Base-by-base conservation (phyloP, 371 early-diverging fungal species). In the Basidiobolus meristosporus region DNA sequence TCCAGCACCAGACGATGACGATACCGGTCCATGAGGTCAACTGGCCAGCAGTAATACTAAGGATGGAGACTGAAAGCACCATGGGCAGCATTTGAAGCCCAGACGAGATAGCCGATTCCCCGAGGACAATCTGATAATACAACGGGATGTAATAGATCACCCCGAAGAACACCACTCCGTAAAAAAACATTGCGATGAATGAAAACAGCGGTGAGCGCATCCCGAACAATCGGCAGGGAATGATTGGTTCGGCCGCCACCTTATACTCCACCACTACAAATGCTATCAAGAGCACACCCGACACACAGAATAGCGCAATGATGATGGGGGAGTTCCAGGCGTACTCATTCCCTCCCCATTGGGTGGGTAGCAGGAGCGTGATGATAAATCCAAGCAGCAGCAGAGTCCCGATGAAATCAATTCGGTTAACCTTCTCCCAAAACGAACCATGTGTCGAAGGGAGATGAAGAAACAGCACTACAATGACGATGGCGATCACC, bases 61-160 rank as follows among this genome's bases (percentile, higher is more conserved):
- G 47, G 45, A 54, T 18, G 3, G 53, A 46, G 14, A 51, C 48
- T 10, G 54, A 52, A 14, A 54, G 21, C 23, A 77, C 51, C 37
- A 72, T 53, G 0, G 81, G 74, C 38, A 77, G 49, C 26, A 69
- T 49, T 39, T 67, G 51, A 9, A 81, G 42, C 7, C 82, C 80
- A 1, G 77, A 54, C 1, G 42, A 31, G 0, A 71, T 76, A 1
- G 79, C 63, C 5, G 61, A 45, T 1, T 53, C 41, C 31, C 64
- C 60, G 23, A 62, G 50, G 29, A 83, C 78, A 21, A 83, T 68
- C 40, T 60, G 57, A 31, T 66, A 68, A 40, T 63, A 75, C 4
- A 70, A 46, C 0, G 62, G 57, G 28, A 57, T 47, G 41, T 67
- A 75, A 44, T 70, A 76, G 39, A 73, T 56, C 3, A 60, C 44